Conservation (phyloP, 257 asterid genomes). For the Nicotiana attenuata region DNA sequence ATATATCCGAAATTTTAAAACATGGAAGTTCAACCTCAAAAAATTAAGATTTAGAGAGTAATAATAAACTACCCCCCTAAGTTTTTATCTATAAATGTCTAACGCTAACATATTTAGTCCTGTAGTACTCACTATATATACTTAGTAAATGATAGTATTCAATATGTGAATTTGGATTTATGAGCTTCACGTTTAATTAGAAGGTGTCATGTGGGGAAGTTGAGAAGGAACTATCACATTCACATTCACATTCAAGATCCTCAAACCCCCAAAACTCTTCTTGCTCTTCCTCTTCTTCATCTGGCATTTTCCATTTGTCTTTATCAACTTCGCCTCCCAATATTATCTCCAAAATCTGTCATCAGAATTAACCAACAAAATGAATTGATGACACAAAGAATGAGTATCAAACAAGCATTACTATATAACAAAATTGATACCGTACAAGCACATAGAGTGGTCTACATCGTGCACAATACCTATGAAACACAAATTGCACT, state of each 20-base stretch:
- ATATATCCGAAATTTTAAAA: background rate
- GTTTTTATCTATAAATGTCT: background rate
- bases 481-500: background rate
- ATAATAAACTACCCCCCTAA: background rate
- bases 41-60: background rate
- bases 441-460: background rate
- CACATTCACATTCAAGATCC: conserved; percentile 84
- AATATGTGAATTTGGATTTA: conserved; percentile 13
- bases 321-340: conserved; percentile 50
- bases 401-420: background rate
- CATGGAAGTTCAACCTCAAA: background rate
- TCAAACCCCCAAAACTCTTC: conserved; percentile 84
- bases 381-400: background rate
- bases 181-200: conserved; percentile 43
- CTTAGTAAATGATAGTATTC: background rate
- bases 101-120: background rate
- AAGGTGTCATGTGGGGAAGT: conserved; percentile 46
- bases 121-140: background rate
- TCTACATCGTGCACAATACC: background rate
- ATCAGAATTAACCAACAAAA: background rate
- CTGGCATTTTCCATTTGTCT: conserved; percentile 69
- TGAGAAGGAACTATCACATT: conserved; percentile 53
- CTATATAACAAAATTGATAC: background rate
- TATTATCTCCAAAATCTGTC: conserved; percentile 64
- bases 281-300: conserved; percentile 61